phyloP scores from a whole-genome alignment of 352 stramenopile species.

The Pythium scleroteichum region DNA sequence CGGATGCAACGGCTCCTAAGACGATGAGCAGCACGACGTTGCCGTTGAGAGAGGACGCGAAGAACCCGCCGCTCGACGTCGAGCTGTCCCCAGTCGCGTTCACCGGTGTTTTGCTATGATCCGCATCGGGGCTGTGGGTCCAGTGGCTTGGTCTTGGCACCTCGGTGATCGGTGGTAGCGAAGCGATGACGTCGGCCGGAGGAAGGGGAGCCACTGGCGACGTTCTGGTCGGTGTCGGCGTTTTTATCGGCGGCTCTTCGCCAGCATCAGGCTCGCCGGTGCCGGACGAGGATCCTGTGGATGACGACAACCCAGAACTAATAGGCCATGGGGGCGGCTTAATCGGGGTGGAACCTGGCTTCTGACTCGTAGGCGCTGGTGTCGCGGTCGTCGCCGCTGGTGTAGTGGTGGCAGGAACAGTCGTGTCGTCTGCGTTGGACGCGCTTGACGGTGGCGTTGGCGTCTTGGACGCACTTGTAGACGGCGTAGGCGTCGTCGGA shows the following conservation, averaged over 20 bases:
- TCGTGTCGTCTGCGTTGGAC: no score
- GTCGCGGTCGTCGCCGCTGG: background rate
- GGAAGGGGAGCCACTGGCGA: background rate
- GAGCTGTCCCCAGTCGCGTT: constrained; percentile 1
- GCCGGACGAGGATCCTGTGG: background rate
- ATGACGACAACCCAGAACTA: background rate
- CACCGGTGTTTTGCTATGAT: background rate
- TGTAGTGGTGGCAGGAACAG: background rate
- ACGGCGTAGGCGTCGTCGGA: background rate
- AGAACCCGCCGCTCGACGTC: background rate
- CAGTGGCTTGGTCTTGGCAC: background rate
- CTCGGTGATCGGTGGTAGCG: constrained; percentile 5
- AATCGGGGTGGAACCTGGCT: background rate
- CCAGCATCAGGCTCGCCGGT: constrained; percentile 2
- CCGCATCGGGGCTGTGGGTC: background rate
- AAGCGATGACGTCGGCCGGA: background rate
- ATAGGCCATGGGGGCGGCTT: constrained; percentile 1
- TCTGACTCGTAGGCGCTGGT: background rate
- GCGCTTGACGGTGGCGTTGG: background rate
- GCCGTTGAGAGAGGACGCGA: background rate
- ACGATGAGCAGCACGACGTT: constrained; percentile 16
- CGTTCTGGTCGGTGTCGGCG: background rate
- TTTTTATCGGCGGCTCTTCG: constrained; percentile 5
- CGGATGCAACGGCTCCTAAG: constrained; percentile 5
- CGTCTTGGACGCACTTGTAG: background rate